phyloP scores from a whole-genome alignment of 2,329 filamentous ascomycete species.

The Fusarium lateritium region DNA sequence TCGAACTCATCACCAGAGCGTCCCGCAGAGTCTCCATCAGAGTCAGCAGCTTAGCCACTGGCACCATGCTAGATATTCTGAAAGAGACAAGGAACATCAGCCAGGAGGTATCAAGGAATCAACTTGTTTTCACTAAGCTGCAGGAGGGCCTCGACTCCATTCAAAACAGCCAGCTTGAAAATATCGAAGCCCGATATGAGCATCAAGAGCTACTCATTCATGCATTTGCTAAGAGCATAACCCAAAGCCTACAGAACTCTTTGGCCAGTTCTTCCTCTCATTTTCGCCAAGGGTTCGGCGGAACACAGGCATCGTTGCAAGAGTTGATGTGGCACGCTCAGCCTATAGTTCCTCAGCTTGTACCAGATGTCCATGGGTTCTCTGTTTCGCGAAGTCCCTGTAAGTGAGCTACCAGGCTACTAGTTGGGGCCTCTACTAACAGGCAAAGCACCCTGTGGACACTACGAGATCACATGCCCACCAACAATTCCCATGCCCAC shows the following conservation, averaged over 20 bases:
- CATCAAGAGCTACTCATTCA: slow-evolving; percentile 4
- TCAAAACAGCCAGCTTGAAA: neutral
- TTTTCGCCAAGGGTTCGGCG: neutral
- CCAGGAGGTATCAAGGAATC: neutral
- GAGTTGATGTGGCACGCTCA: slow-evolving; percentile 11
- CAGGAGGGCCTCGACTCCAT: neutral
- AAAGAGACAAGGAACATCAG: slow-evolving; percentile 4
- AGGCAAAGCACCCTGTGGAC: neutral
- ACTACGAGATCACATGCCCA: neutral
- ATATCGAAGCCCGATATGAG: neutral
- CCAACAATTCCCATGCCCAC: neutral
- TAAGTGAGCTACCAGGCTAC: neutral
- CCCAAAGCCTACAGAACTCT: neutral
- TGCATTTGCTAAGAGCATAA: slow-evolving; percentile 2
- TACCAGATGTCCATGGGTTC: neutral
- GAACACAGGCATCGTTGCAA: slow-evolving; percentile 2
- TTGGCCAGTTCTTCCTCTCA: neutral
- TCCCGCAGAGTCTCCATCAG: neutral
- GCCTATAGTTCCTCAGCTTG: neutral
- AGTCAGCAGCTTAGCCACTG: neutral
- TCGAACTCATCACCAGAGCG: slow-evolving; percentile 2
- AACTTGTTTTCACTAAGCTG: neutral
- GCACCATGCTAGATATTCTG: neutral
- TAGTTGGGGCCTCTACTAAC: neutral
- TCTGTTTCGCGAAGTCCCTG: neutral